These are phyloP conservation scores for Amyloporia xantha DNA, from an alignment of 768 basidiomycete species.

Conservation along the genomic window DNA sequence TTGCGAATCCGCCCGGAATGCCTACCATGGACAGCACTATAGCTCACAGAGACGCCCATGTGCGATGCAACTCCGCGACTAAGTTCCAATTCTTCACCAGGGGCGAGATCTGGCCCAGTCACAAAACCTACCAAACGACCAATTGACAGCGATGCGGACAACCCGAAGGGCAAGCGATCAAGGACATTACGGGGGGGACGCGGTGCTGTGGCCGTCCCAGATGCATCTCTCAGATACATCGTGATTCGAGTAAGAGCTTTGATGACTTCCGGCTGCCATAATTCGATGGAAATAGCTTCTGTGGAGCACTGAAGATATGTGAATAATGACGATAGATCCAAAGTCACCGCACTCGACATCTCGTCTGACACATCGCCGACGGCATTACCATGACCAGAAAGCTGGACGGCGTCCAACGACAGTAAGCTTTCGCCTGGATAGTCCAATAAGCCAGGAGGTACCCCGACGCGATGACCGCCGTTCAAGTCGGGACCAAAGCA, in stretches of 20 bases:
- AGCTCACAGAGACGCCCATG: slow-evolving; percentile 46
- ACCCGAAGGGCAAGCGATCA: slow-evolving; percentile 45
- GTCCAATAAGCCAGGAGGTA: slow-evolving; percentile 17
- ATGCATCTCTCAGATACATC: slow-evolving; percentile 22
- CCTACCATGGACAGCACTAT: slow-evolving; percentile 41
- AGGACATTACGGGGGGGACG: slow-evolving; percentile 20
- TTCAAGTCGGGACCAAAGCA: slow-evolving; percentile 13
- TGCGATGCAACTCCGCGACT: slow-evolving; percentile 62
- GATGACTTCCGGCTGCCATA: slow-evolving; percentile 60
- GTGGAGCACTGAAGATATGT: slow-evolving; percentile 42
- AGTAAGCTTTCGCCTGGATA: slow-evolving; percentile 33
- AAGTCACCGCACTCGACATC: slow-evolving; percentile 30
- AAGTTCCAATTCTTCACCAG: slow-evolving; percentile 54
- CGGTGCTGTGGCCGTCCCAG: neutral
- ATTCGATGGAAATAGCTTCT: slow-evolving; percentile 55
- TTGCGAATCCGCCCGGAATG: slow-evolving; percentile 20
- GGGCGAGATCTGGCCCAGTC: slow-evolving; percentile 78
- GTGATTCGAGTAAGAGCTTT: slow-evolving; percentile 42
- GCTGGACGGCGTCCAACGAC: slow-evolving; percentile 52
- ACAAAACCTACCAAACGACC: slow-evolving; percentile 59
- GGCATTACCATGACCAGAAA: slow-evolving; percentile 36
- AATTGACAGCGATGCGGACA: slow-evolving; percentile 50
- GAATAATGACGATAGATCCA: slow-evolving; percentile 38
- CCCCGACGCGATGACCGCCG: slow-evolving; percentile 8
- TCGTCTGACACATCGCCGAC: slow-evolving; percentile 47